These are phyloP conservation scores for Tuber borchii DNA, from an alignment of 495 filamentous ascomycete species.

Conservation along the genomic window DNA sequence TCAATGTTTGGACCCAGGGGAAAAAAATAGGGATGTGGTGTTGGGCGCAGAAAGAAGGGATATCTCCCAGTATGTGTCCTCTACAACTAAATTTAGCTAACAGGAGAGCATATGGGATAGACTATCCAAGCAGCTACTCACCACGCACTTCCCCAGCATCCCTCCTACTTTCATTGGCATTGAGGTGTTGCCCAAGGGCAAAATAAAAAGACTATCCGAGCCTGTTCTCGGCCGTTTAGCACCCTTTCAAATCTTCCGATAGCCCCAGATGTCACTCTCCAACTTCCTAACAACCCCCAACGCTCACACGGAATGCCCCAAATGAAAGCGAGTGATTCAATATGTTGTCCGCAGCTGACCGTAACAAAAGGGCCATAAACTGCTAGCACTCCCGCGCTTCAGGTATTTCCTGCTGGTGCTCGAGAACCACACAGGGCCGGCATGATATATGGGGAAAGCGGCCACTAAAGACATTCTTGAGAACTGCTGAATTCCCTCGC, in stretches of 20 bases:
- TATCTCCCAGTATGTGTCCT: not conserved
- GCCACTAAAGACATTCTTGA: not conserved
- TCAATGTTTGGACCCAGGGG: not conserved
- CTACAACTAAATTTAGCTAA: not conserved
- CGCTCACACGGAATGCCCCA: not conserved
- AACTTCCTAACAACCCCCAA: not conserved
- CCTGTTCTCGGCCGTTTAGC: not conserved
- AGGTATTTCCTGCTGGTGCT: not conserved
- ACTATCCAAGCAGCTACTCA: not conserved
- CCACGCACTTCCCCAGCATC: not conserved
- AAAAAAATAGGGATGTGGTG: not conserved
- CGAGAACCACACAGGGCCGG: not conserved
- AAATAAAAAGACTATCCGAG: not conserved
- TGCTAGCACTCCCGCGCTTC: not conserved
- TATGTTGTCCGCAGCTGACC: not conserved
- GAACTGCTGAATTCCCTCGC: not conserved
- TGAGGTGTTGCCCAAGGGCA: not conserved
- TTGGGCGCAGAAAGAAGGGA: not conserved
- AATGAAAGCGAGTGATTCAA: not conserved
- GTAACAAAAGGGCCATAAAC: not conserved
- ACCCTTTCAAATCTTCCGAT: not conserved
- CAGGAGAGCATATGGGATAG: not conserved
- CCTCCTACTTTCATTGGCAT: not conserved
- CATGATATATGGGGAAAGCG: not conserved
- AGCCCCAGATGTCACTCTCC: not conserved